Conservation (phyloP, 768 basidiomycete species). For the Russula foetens region DNA sequence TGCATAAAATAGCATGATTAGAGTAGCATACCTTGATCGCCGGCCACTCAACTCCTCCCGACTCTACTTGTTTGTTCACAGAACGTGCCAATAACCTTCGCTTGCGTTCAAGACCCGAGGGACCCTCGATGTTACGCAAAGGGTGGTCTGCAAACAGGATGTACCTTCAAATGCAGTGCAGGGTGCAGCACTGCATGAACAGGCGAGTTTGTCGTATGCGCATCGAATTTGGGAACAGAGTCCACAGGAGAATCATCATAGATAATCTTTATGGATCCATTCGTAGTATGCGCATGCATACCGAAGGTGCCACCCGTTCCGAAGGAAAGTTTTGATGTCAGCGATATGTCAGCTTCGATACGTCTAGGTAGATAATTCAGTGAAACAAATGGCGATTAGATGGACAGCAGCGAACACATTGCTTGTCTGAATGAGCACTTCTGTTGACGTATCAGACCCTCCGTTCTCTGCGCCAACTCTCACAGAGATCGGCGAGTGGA, state of each 20-base stretch:
- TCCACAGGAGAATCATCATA: constrained; percentile 30
- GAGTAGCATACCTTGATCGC: neutral
- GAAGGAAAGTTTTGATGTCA: constrained; percentile 26
- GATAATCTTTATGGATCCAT: constrained; percentile 25
- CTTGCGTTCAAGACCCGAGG: constrained; percentile 29
- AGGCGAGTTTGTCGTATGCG: constrained; percentile 25
- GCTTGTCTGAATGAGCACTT: constrained; percentile 30
- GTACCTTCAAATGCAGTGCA: constrained; percentile 38
- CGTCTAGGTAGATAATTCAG: constrained; percentile 22
- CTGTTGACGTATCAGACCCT: constrained; percentile 22
- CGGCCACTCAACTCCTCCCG: neutral
- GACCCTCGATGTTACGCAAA: constrained; percentile 26
- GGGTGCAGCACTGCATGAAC: constrained; percentile 27
- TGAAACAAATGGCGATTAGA: neutral
- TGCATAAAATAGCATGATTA: too few relatives aligned
- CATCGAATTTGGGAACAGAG: constrained; percentile 28
- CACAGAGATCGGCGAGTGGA: constrained; percentile 28
- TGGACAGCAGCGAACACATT: constrained; percentile 33
- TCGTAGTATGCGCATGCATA: constrained; percentile 26
- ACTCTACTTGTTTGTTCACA: neutral
- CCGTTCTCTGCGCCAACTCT: constrained; percentile 24
- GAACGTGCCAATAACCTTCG: constrained; percentile 18
- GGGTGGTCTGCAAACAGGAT: constrained; percentile 28
- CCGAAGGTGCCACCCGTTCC: constrained; percentile 28
- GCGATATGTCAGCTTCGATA: constrained; percentile 27